Conservation (phyloP, 306 rosid genomes). For the Betula pendula region DNA sequence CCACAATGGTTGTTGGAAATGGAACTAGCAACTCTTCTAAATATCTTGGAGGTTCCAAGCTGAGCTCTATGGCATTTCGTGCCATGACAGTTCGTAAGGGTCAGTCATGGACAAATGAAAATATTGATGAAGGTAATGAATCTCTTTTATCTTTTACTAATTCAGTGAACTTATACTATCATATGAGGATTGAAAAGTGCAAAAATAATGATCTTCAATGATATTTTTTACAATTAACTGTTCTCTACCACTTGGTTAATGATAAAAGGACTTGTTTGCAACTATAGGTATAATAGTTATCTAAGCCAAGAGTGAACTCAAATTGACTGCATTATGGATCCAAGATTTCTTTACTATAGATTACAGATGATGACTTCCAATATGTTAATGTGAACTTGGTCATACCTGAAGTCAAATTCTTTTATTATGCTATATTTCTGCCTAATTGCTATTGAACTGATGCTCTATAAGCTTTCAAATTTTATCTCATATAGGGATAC, state of each 20-base stretch:
- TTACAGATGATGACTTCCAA: slow-evolving; percentile 12
- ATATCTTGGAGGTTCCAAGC: slow-evolving; percentile 82
- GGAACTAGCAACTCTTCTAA: slow-evolving; percentile 77
- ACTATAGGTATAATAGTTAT: background rate
- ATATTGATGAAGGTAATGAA: slow-evolving; percentile 72
- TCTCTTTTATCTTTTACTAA: slow-evolving; percentile 3
- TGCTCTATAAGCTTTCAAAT: slow-evolving; percentile 14
- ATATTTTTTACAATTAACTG: background rate
- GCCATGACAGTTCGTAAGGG: slow-evolving; percentile 71
- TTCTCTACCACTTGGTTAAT: background rate
- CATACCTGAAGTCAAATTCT: background rate
- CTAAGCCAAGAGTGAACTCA: background rate
- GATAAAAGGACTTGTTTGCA: background rate
- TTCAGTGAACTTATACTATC: background rate
- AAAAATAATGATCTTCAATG: background rate
- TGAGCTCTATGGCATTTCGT: slow-evolving; percentile 71
- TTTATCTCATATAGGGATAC: slow-evolving; percentile 52
- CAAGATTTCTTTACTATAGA: background rate
- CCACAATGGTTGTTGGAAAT: slow-evolving; percentile 60
- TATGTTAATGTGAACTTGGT: slow-evolving; percentile 5
- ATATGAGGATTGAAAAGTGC: background rate
- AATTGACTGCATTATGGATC: background rate
- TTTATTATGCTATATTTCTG: background rate
- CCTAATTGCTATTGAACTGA: slow-evolving; percentile 4
- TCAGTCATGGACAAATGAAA: slow-evolving; percentile 85